Evolutionary conservation across 768 basidiomycete species (phyloP).

Genomic region (Pleurotus eryngii): DNA sequence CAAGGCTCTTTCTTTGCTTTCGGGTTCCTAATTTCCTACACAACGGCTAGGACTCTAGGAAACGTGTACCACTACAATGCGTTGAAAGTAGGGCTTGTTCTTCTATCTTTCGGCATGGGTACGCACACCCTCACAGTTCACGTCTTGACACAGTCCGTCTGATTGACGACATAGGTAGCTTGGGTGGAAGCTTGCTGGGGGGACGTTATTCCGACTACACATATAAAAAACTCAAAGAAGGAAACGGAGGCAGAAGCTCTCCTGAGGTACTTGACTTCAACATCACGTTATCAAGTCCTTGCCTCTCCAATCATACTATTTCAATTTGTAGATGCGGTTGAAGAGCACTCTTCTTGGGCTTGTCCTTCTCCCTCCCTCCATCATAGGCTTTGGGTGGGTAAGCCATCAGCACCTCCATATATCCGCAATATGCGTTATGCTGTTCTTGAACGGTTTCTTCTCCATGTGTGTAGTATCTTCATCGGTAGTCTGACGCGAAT

Average conservation of each 20-base stretch:
- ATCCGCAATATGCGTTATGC: constrained; percentile 63
- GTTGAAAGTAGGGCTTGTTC: constrained; percentile 70
- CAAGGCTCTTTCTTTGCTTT: constrained; percentile 70
- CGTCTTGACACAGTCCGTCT: neutral
- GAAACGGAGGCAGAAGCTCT: constrained; percentile 38
- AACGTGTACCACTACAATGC: constrained; percentile 63
- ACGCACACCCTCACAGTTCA: constrained; percentile 9
- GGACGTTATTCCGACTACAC: constrained; percentile 44
- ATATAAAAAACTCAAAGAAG: constrained; percentile 32
- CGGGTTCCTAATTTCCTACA: constrained; percentile 70
- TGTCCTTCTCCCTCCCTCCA: constrained; percentile 54
- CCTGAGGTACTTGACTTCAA: constrained; percentile 55
- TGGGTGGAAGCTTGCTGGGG: constrained; percentile 40
- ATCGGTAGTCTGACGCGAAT: neutral
- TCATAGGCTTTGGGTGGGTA: constrained; percentile 76
- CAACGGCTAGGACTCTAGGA: constrained; percentile 66
- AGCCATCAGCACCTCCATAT: constrained; percentile 60
- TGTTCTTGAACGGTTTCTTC: constrained; percentile 74
- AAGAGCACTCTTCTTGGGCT: constrained; percentile 59
- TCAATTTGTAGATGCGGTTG: constrained; percentile 58
- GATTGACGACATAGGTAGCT: constrained; percentile 24
- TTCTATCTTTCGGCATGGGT: constrained; percentile 75
- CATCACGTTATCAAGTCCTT: neutral
- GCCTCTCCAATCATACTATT: neutral
- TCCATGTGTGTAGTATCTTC: constrained; percentile 52